phyloP scores from a whole-genome alignment of 2,329 filamentous ascomycete species.

The Alternaria sp. region DNA sequence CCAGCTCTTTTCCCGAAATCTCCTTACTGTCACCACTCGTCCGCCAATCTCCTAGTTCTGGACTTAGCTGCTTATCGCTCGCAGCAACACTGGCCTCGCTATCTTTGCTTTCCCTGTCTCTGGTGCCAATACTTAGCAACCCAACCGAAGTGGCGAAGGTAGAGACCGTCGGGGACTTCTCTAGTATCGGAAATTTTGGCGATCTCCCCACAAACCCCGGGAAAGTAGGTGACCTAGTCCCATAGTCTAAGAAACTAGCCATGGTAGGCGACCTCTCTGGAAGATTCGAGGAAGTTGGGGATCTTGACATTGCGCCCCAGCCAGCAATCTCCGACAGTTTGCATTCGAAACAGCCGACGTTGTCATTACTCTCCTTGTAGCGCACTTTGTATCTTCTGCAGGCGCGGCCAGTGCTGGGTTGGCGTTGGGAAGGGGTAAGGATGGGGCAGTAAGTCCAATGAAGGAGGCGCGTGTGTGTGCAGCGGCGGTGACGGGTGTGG shows the following conservation, averaged over 20 bases:
- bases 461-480: conserved; percentile 18
- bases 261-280: neutral
- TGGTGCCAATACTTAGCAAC: neutral
- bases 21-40: neutral
- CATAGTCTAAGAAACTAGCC: neutral
- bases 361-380: conserved; percentile 7
- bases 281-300: neutral
- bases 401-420: conserved; percentile 11
- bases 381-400: conserved; percentile 17
- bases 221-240: neutral
- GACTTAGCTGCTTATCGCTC: neutral
- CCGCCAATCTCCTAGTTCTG: neutral
- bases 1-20: neutral
- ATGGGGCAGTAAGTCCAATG: conserved; percentile 27
- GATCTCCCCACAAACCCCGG: too few relatives aligned
- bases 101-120: neutral
- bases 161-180: too few relatives aligned
- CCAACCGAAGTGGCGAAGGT: neutral
- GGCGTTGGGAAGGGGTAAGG: conserved; percentile 2
- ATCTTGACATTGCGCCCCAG: neutral
- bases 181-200: too few relatives aligned
- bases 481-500: conserved; percentile 19
- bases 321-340: neutral
- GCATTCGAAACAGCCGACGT: neutral
- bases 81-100: neutral